Percentiles rank a stretch among this genome's conserved stretches.
Evolutionary conservation across 139 green algal species (phyloP).

Genomic region (Chlamydomonas asymmetrica): DNA sequence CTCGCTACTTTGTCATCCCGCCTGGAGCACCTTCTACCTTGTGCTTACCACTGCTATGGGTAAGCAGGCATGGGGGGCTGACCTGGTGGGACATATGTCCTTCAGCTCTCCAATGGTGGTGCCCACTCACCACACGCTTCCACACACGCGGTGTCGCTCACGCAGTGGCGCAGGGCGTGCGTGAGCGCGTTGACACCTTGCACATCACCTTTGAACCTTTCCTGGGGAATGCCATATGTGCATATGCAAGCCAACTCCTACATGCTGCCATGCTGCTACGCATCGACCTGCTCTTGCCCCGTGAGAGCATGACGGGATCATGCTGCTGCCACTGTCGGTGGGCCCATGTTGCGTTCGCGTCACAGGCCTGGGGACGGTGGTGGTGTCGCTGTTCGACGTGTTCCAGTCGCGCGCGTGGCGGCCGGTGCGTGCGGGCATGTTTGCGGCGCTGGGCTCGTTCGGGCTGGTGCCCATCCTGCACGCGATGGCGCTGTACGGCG

Average conservation of each 20-base stretch:
- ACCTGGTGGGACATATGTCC: neutral
- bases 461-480: conserved; percentile 85
- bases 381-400: conserved; percentile 38
- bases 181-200: too few species aligned
- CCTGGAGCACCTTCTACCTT: conserved; percentile 75
- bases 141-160: too few species aligned
- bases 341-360: neutral
- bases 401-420: conserved; percentile 43
- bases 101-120: too few species aligned
- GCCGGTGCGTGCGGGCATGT: conserved; percentile 42
- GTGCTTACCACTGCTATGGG: conserved; percentile 66
- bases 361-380: conserved; percentile 19
- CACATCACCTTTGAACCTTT: too few species aligned
- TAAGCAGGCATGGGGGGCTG: conserved; percentile 21
- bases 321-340: too few species aligned
- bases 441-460: conserved; percentile 74
- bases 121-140: too few species aligned
- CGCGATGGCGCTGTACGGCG: conserved; percentile 39
- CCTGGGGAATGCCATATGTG: too few species aligned
- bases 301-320: neutral
- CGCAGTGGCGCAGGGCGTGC: too few species aligned
- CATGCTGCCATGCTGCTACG: too few species aligned
- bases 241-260: too few species aligned
- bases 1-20: conserved; percentile 86
- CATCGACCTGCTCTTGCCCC: too few species aligned